A percentile compares a stretch with the other conserved stretches of the same genome.
These are phyloP conservation scores for Solanum sejunctum DNA, from an alignment of 257 asterid genomes.

Conservation along the genomic window DNA sequence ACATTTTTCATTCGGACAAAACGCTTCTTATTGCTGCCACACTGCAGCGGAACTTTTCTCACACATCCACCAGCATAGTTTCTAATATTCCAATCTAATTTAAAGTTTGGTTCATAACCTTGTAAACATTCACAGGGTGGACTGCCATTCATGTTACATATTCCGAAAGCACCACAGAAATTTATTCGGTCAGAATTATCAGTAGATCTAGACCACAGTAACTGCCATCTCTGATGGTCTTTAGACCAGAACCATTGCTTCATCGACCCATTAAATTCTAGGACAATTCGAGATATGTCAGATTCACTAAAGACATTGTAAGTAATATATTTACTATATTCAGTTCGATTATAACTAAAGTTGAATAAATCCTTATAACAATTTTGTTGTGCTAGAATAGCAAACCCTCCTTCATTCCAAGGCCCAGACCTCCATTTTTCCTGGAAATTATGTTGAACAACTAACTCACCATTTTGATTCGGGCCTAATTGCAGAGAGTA, in stretches of 20 bases:
- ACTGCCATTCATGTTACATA: background rate
- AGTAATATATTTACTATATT: background rate
- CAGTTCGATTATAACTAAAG: background rate
- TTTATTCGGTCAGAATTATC: background rate
- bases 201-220: background rate
- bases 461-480: background rate
- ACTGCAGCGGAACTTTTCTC: background rate
- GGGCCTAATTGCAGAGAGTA: background rate
- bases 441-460: background rate
- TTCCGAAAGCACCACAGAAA: slow-evolving; percentile 9
- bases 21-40: background rate
- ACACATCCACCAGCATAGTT: slow-evolving; percentile 15
- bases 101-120: background rate
- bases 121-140: slow-evolving; percentile 8
- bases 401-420: background rate
- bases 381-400: background rate
- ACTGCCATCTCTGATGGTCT: background rate
- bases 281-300: background rate
- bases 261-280: background rate
- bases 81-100: background rate
- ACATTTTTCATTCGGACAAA: background rate
- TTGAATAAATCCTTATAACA: background rate
- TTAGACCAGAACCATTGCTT: background rate
- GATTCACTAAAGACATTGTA: slow-evolving; percentile 1
- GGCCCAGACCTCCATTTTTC: background rate